Evolutionary conservation across 2,329 filamentous ascomycete species (phyloP).

Genomic region (Fusarium chuoi): DNA sequence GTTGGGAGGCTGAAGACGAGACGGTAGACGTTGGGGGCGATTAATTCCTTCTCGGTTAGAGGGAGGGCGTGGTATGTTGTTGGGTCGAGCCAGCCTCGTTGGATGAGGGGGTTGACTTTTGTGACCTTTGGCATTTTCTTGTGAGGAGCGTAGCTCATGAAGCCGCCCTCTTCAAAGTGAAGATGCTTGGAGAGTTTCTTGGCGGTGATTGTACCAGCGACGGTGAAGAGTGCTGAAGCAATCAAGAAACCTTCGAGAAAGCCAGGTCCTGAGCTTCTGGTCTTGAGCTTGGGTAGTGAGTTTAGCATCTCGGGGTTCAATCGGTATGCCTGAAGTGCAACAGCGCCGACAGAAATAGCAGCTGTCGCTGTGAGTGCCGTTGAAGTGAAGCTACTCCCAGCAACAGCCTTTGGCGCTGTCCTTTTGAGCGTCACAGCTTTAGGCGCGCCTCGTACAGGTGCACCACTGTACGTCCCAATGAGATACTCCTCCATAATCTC

Average conservation of each 20-base stretch:
- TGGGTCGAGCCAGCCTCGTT: conserved; percentile 61
- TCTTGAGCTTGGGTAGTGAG: conserved; percentile 18
- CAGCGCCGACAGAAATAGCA: conserved; percentile 15
- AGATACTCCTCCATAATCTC: conserved; percentile 54
- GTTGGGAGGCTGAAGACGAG: conserved; percentile 61
- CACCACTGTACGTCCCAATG: conserved; percentile 53
- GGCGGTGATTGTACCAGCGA: conserved; percentile 46
- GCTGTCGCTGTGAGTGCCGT: conserved; percentile 15
- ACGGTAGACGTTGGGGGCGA: conserved; percentile 58
- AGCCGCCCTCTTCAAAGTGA: conserved; percentile 38
- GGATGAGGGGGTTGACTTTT: conserved; percentile 41
- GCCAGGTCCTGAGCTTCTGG: conserved; percentile 9
- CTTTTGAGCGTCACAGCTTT: conserved; percentile 27
- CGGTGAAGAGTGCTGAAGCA: conserved; percentile 32
- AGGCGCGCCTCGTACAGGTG: conserved; percentile 12
- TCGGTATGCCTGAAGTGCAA: conserved; percentile 24
- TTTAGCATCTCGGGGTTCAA: conserved; percentile 12
- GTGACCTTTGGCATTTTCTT: conserved; percentile 52
- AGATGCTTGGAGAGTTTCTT: conserved; percentile 47
- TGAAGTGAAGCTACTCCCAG: not conserved
- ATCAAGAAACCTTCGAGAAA: conserved; percentile 29
- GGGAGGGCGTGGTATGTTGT: conserved; percentile 59
- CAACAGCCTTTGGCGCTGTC: conserved; percentile 23
- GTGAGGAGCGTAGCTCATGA: conserved; percentile 43
- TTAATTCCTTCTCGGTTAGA: conserved; percentile 51